Conservation (phyloP, 1,139 yeast genomes). For the Lodderomyces margitis region DNA sequence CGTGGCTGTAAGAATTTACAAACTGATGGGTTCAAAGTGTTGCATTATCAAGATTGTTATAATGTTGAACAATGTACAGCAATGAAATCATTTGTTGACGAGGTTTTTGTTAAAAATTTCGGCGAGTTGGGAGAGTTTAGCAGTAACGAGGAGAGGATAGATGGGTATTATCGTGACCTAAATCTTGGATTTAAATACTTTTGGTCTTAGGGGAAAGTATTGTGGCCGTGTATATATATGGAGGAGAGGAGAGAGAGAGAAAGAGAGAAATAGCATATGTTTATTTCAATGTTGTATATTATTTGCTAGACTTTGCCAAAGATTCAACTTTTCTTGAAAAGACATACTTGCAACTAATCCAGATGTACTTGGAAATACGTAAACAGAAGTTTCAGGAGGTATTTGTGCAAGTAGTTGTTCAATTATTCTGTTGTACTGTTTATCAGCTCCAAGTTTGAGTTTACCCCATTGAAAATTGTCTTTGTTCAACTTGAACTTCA, state of each 20-base stretch:
- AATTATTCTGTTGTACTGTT: conserved; percentile 19
- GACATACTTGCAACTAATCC: conserved; percentile 64
- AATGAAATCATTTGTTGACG: conserved; percentile 38
- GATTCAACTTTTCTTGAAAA: conserved; percentile 40
- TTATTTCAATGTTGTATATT: background rate
- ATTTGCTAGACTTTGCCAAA: conserved; percentile 41
- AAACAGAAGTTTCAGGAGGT: conserved; percentile 24
- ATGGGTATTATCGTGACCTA: conserved; percentile 30
- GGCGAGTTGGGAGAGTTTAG: conserved; percentile 39
- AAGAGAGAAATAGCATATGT: too few relatives aligned
- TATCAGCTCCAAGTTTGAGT: conserved; percentile 25
- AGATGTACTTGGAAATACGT: conserved; percentile 73
- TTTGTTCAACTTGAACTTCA: conserved; percentile 22
- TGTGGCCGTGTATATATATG: too few relatives aligned
- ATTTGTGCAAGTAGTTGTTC: conserved; percentile 16
- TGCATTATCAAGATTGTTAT: conserved; percentile 42
- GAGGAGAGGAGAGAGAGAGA: too few relatives aligned
- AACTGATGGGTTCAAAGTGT: conserved; percentile 31
- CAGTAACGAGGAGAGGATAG: conserved; percentile 23
- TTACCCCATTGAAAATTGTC: conserved; percentile 52
- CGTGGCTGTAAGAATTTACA: conserved; percentile 34
- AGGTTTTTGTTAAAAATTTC: conserved; percentile 36
- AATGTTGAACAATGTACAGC: conserved; percentile 38
- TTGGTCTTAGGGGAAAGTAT: conserved; percentile 26
- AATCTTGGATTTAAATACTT: conserved; percentile 32